phyloP scores from a whole-genome alignment of 805 yeast genomes.

The Candida chauliodis region DNA sequence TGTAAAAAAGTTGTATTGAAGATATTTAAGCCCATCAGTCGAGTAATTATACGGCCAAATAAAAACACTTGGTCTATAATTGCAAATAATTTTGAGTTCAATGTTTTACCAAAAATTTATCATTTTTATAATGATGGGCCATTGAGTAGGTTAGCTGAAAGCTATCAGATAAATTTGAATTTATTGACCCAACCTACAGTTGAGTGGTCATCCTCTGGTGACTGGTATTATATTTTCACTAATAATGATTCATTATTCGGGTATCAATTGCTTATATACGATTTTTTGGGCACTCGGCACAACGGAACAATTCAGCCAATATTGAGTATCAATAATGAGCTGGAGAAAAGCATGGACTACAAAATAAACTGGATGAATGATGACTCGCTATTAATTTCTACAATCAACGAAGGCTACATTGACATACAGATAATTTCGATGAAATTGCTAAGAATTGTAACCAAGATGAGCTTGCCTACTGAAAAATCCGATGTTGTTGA shows the following conservation, averaged over 20 bases:
- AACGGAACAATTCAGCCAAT: constrained; percentile 1
- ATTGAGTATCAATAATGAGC: not conserved
- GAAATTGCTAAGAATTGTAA: constrained; percentile 1
- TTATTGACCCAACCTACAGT: constrained; percentile 16
- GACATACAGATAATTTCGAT: not conserved
- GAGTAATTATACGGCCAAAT: constrained; percentile 15
- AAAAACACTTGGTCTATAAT: constrained; percentile 30
- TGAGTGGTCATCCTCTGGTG: constrained; percentile 32
- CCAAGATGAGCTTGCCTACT: not conserved
- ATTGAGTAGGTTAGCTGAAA: constrained; percentile 22
- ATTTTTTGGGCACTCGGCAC: not conserved
- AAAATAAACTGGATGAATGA: constrained; percentile 1
- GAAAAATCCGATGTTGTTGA: not conserved
- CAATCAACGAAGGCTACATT: not conserved
- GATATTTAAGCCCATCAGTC: constrained; percentile 29
- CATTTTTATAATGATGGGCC: constrained; percentile 34
- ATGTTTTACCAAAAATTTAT: constrained; percentile 16
- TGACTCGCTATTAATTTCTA: not conserved
- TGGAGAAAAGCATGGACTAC: not conserved
- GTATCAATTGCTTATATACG: constrained; percentile 17
- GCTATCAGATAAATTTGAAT: constrained; percentile 17
- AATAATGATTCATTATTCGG: constrained; percentile 22
- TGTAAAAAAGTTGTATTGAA: constrained; percentile 29
- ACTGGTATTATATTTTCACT: constrained; percentile 30
- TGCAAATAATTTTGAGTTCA: constrained; percentile 21